A percentile compares a stretch with the other conserved stretches of the same genome.
phyloP scores from a whole-genome alignment of 1,139 yeast species.

The Suhomyces kunorum region DNA sequence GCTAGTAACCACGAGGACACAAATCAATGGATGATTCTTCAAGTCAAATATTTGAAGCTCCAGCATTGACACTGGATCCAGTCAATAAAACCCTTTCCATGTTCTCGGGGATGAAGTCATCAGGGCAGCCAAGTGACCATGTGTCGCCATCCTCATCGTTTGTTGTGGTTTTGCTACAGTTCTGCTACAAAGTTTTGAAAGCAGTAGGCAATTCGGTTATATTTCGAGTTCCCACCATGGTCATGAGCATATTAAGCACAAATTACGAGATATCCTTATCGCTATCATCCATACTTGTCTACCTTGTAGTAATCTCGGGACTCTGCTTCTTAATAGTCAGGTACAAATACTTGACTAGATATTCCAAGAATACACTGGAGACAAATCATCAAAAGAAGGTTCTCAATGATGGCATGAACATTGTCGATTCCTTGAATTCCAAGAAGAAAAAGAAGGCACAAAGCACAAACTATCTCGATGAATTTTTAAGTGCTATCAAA shows the following conservation, averaged over 20 bases:
- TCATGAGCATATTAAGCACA: constrained; percentile 29
- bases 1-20: too few relatives aligned
- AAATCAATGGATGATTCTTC: too few relatives aligned
- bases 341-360: constrained; percentile 41
- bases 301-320: constrained; percentile 22
- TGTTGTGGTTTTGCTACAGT: constrained; percentile 18
- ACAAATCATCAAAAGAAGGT: constrained; percentile 9
- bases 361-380: constrained; percentile 31
- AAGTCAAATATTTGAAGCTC: too few relatives aligned
- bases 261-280: constrained; percentile 38
- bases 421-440: constrained; percentile 21
- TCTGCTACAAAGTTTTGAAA: constrained; percentile 23
- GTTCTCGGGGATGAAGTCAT: too few relatives aligned
- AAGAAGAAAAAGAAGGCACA: constrained; percentile 33
- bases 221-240: constrained; percentile 24
- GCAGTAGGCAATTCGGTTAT: constrained; percentile 22
- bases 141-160: constrained; percentile 3
- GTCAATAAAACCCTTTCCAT: too few relatives aligned
- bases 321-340: constrained; percentile 36
- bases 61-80: too few relatives aligned
- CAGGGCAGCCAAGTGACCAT: not conserved
- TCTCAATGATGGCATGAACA: constrained; percentile 12
- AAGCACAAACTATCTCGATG: constrained; percentile 66
- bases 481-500: constrained; percentile 85
- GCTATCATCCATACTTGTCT: constrained; percentile 33